Evolutionary conservation across 805 yeast genomes (phyloP).

Genomic region (Wickerhamiella qilinensis): DNA sequence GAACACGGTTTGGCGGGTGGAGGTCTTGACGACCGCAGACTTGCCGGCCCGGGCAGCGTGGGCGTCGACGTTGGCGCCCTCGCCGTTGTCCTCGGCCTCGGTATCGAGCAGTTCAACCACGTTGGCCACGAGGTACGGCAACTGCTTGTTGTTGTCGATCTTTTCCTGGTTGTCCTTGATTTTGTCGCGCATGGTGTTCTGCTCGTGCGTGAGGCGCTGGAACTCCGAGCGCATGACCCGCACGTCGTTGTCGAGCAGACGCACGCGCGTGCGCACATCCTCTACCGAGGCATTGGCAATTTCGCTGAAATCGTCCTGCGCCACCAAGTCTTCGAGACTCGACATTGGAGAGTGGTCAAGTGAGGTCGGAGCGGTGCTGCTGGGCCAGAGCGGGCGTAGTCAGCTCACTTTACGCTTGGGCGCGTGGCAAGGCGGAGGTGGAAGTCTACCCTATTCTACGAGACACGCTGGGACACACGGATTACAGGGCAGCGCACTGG

Average conservation of each 20-base stretch:
- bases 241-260: conserved; percentile 83
- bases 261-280: conserved; percentile 74
- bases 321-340: conserved; percentile 6
- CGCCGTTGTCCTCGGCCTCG: conserved; percentile 60
- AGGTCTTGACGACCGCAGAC: conserved; percentile 96
- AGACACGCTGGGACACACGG: no score
- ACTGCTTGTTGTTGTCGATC: conserved; percentile 84
- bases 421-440: no score
- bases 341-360: conserved; percentile 1
- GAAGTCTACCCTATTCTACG: no score
- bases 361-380: no score
- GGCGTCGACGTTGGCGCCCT: conserved; percentile 89
- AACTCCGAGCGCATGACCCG: conserved; percentile 86
- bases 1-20: conserved; percentile 94
- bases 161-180: conserved; percentile 93
- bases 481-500: no score
- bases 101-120: conserved; percentile 88
- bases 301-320: conserved; percentile 54
- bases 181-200: conserved; percentile 79
- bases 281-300: conserved; percentile 60
- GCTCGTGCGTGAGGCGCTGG: conserved; percentile 82
- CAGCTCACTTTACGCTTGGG: no score
- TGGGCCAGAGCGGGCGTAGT: no score
- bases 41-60: conserved; percentile 86
- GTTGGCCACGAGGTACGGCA: conserved; percentile 92